Evolutionary conservation across 2,329 filamentous ascomycete species (phyloP), one percentile per base, ranked within the genome.

Genomic region (Penicillium hordei): DNA sequence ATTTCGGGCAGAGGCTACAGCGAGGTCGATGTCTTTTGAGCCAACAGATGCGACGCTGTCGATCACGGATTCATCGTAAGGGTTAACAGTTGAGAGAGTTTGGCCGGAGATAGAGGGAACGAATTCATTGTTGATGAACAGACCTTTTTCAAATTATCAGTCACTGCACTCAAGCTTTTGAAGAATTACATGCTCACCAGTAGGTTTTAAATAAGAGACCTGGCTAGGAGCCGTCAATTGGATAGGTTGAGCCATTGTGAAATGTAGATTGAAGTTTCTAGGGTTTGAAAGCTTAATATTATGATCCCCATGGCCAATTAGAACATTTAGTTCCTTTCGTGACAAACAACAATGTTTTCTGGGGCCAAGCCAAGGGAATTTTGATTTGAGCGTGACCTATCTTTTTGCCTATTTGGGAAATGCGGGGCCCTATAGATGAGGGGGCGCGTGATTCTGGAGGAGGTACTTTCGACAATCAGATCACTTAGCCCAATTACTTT

Each of bases 51-150:
- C n/a, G 49, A 43, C 49, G 15, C 38, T 43, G 15, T 38, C 19
- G 38, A 52, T 52, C 19, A 52, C 15, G 4, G 49, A 52, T 33
- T 52, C 49, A 25, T 52, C 49, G 27, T 13, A 52, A 5, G 49
- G 38, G 19, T 52, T 43, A 27, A 52, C 49, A 10, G 49, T 31
- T 12, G 49, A 23, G n/a, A 52, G 38, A 10, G 50, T 52, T 1
- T 52, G 21, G 31, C 50, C 50, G 17, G 40, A 52, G 21, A 27
- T 15, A 15, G 50, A 33, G 29, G 50, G 12, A 17, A 52, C 40
- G 17, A 52, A 52, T 27, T 52, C 50, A 27, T 46, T 46, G 23
- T 46, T 52, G 8, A 52, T 52, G n/a, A 52, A 52, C 3, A 52
- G 50, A 21, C 50, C 29, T 44, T 36, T 51, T 17, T 17, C 5